Base-by-base conservation (phyloP, 148 eudicot species). In the Spergularia bocconei region DNA sequence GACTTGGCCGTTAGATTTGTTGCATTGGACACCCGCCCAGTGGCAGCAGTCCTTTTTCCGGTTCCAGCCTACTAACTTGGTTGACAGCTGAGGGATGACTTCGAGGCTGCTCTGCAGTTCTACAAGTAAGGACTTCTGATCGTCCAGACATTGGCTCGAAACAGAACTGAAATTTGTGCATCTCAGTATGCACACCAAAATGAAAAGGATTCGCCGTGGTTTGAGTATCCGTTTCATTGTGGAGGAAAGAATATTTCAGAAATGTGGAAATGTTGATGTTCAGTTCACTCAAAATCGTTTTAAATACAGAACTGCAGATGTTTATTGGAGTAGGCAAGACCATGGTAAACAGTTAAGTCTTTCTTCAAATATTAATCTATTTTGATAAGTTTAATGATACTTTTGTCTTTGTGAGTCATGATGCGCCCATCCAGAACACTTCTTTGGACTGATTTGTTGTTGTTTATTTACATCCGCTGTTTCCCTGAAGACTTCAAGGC, bases 11-110 rank as follows among this genome's bases (percentile, higher is more conserved):
- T 12, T 63, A 6, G 71, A 63, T 70, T 7, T 17, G 53, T 71
- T 13, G 12, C 80, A 77, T 21, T 21, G 19, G 17, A 77, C 70
- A 1, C 80, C 75, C 0, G 25, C 54, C 80, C 80, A 77, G 13
- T 54, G 61, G 57, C 80, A 77, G 33, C 75, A 77, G 20, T 77
- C 75, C 6, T 39, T 53, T 48, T 53, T 13, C 11, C n/a, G 16
- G 17, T 63, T 65, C 75, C 71, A 70, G 7, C 5, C 3, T 7
- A 16, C 10, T 70, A 70, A 44, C 64, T 77, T 63, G 75, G 67
- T 64, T 11, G 57, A 70, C 23, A 52, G 7, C 5, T 5, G 0
- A 20, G 53, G 51, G 39, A 21, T 11, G 20, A 70, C 52, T 50
- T 16, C 4, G 33, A 77, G 68, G n/a, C 47, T 77, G 60, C 10